These are phyloP conservation scores for Udeniomyces megalosporus DNA, from an alignment of 768 basidiomycete species.

Conservation along the genomic window DNA sequence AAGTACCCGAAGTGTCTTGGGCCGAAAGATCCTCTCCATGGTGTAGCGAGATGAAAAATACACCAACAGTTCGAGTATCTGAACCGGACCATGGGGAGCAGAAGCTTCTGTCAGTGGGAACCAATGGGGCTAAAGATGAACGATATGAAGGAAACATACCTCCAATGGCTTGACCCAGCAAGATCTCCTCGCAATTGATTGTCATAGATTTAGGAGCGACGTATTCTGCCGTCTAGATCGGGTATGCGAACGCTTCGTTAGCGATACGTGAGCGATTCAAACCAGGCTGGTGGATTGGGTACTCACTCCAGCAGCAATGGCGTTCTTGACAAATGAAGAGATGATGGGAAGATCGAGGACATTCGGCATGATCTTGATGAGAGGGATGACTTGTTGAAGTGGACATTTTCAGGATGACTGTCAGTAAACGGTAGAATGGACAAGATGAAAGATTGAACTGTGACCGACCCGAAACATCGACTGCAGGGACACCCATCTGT, in stretches of 20 bases:
- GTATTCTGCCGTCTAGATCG: conserved; percentile 43
- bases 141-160: conserved; percentile 16
- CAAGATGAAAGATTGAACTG: too few relatives aligned
- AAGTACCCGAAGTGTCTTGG: conserved; percentile 33
- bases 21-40: conserved; percentile 41
- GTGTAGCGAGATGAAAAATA: conserved; percentile 49
- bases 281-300: too few relatives aligned
- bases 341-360: conserved; percentile 62
- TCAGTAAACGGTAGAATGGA: too few relatives aligned
- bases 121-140: background rate
- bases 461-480: conserved; percentile 49
- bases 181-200: conserved; percentile 47
- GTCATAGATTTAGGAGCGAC: conserved; percentile 47
- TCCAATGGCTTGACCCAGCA: conserved; percentile 44
- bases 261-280: too few relatives aligned
- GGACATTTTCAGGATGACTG: too few relatives aligned
- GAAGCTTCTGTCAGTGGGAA: background rate
- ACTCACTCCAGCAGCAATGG: conserved; percentile 44
- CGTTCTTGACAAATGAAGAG: conserved; percentile 49
- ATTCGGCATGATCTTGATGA: conserved; percentile 35
- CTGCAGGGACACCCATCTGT: conserved; percentile 47
- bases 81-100: background rate
- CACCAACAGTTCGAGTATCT: conserved; percentile 52
- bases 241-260: too few relatives aligned
- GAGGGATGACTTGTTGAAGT: conserved; percentile 52